Evolutionary conservation across 2,329 filamentous ascomycete genomes (phyloP).

Genomic region (Botrytis sinoallii): DNA sequence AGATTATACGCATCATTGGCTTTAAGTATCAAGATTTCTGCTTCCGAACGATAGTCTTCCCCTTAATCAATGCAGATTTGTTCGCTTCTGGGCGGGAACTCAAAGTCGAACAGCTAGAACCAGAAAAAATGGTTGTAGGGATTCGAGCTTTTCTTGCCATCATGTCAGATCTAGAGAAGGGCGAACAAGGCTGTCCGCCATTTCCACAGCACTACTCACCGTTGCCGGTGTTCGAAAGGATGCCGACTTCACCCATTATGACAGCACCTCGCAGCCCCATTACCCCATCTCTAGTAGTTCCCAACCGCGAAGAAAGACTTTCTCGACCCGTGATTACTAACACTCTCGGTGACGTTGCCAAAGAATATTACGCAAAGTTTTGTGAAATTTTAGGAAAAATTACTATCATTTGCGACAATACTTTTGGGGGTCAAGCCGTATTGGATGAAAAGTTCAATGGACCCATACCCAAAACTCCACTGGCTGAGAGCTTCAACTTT

Average conservation of each 20-base stretch:
- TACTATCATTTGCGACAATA: conserved; percentile 92
- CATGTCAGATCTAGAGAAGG: conserved; percentile 87
- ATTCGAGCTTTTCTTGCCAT: conserved; percentile 92
- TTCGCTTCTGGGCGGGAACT: conserved; percentile 62
- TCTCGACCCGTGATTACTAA: conserved; percentile 62
- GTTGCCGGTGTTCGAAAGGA: conserved; percentile 43
- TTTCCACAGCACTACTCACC: conserved; percentile 70
- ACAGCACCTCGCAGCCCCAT: conserved; percentile 37
- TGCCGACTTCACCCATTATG: conserved; percentile 50
- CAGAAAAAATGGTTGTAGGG: conserved; percentile 95
- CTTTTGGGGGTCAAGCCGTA: conserved; percentile 93
- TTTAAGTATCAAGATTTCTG: conserved; percentile 93
- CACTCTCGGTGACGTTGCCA: conserved; percentile 69
- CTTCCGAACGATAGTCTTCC: conserved; percentile 90
- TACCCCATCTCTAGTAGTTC: conserved; percentile 27
- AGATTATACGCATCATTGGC: conserved; percentile 90
- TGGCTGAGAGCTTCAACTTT: conserved; percentile 92
- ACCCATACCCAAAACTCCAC: conserved; percentile 87
- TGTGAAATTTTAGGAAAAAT: conserved; percentile 96
- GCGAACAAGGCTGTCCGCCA: conserved; percentile 71
- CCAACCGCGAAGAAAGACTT: conserved; percentile 57
- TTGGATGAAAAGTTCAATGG: conserved; percentile 92
- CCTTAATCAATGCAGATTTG: conserved; percentile 87
- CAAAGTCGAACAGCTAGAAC: conserved; percentile 85
- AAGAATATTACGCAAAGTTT: conserved; percentile 84